A percentile compares a stretch with the other conserved stretches of the same genome.
These are phyloP conservation scores for Plasmodium yoelii DNA, from an alignment of 169 alveolate genomes.

Conservation along the genomic window DNA sequence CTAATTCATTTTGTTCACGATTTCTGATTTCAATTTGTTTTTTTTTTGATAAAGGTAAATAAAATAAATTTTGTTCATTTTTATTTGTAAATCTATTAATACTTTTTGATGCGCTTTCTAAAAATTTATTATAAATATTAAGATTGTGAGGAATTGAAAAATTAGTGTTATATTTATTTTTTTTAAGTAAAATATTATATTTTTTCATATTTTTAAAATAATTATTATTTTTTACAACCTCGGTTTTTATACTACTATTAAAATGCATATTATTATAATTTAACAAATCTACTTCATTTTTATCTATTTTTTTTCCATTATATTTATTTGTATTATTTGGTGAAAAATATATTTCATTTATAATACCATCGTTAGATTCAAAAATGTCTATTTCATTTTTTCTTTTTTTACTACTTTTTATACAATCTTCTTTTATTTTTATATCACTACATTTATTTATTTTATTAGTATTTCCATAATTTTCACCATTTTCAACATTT, in stretches of 20 bases:
- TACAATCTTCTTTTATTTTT: not conserved
- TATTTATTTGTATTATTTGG: not conserved
- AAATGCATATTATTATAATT: not conserved
- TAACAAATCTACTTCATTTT: slow-evolving; percentile 7
- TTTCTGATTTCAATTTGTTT: too few relatives aligned
- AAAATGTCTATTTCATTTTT: slow-evolving; percentile 14
- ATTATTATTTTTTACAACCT: slow-evolving; percentile 3
- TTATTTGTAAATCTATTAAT: too few relatives aligned
- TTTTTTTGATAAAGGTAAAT: too few relatives aligned
- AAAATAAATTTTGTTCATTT: too few relatives aligned
- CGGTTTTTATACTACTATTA: slow-evolving; percentile 14
- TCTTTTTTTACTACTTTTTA: not conserved
- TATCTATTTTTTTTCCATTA: not conserved
- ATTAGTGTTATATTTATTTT: too few relatives aligned
- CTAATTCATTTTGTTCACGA: too few relatives aligned
- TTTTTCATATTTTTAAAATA: slow-evolving; percentile 12
- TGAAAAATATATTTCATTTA: not conserved
- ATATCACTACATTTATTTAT: not conserved
- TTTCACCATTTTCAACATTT: not conserved
- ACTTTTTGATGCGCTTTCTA: too few relatives aligned
- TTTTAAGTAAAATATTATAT: not conserved
- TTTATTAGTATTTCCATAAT: too few relatives aligned
- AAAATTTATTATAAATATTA: too few relatives aligned
- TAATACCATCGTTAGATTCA: not conserved
- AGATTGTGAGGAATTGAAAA: too few relatives aligned